These are phyloP conservation scores for Malus domestica DNA, from an alignment of 306 rosid species.

Conservation along the genomic window ASM211411v1 NC_041800.1:31233733-31234232, in stretches of 20 bases:
- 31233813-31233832: neutral
- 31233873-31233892: slow-evolving; percentile 7
- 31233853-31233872: slow-evolving; percentile 15
- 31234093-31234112: too few relatives aligned
- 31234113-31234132: fast-evolving
- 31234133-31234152: too few relatives aligned
- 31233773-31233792: neutral
- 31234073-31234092: neutral
- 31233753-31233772: too few relatives aligned
- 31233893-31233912: neutral
- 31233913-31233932: neutral
- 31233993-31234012: slow-evolving; percentile 7
- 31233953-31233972: neutral
- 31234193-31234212: too few relatives aligned
- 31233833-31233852: slow-evolving; percentile 1
- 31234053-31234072: slow-evolving; percentile 22
- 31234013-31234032: too few relatives aligned
- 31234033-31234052: neutral
- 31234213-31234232: too few relatives aligned
- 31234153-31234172: too few relatives aligned
- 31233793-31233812: neutral
- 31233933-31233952: neutral
- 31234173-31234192: too few relatives aligned
- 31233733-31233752: too few relatives aligned
- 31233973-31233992: slow-evolving; percentile 13